Percentiles rank a stretch among this genome's conserved stretches.
Evolutionary conservation across 2,329 filamentous ascomycete species (phyloP).

Genomic region (Fusarium chlamydosporum): DNA sequence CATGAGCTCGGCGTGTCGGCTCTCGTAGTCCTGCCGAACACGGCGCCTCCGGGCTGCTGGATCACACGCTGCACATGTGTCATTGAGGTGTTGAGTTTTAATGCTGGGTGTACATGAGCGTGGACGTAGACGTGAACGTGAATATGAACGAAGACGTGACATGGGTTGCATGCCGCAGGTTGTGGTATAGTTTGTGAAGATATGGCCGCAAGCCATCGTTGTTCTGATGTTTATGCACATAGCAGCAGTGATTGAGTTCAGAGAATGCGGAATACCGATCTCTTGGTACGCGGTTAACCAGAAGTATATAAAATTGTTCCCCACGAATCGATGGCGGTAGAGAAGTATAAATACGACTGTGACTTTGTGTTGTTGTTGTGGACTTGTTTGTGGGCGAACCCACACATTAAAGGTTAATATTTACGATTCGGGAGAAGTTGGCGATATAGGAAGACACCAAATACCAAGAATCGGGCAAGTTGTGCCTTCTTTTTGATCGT

Average conservation of each 20-base stretch:
- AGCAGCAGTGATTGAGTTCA: conserved; percentile 13
- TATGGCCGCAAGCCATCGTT: conserved; percentile 50
- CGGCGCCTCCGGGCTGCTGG: conserved; percentile 49
- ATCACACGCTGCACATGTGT: conserved; percentile 58
- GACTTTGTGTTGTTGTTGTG: conserved; percentile 5
- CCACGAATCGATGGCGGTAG: not conserved
- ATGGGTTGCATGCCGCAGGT: conserved; percentile 16
- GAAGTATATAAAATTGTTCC: not conserved
- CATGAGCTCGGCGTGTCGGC: conserved; percentile 49
- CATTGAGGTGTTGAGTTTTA: conserved; percentile 49
- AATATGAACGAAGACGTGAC: conserved; percentile 27
- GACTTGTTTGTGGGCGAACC: conserved; percentile 6
- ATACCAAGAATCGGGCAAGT: conserved; percentile 20
- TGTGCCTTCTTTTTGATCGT: conserved; percentile 25
- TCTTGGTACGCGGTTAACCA: not conserved
- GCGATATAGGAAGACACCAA: conserved; percentile 2
- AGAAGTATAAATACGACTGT: not conserved
- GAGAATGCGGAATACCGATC: not conserved
- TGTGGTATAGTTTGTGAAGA: conserved; percentile 36
- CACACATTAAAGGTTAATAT: conserved; percentile 20
- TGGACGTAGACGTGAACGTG: conserved; percentile 14
- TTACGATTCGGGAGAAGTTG: not conserved
- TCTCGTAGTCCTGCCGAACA: conserved; percentile 48
- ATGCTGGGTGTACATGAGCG: conserved; percentile 29
- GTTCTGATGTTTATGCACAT: conserved; percentile 50